phyloP scores from a whole-genome alignment of 116 monocot genomes.

The Cymodocea nodosa region DNA sequence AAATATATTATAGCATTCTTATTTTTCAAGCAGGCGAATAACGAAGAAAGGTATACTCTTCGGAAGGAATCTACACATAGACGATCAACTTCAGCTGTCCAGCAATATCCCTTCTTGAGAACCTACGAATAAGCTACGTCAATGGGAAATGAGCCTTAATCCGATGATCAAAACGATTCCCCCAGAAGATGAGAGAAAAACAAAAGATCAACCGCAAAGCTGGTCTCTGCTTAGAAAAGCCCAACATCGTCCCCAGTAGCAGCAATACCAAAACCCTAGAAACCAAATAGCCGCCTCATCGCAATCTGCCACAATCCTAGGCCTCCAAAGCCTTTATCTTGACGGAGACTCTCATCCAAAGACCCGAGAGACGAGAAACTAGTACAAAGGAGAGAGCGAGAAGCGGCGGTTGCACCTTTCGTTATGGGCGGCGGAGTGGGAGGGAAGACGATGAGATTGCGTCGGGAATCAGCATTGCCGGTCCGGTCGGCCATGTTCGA shows the following conservation, averaged over 20 bases:
- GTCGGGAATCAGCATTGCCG: slow-evolving; percentile 1
- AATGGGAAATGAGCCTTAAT: no score
- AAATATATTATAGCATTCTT: no score
- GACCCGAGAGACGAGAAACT: not conserved
- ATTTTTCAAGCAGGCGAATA: no score
- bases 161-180: not conserved
- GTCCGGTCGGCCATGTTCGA: slow-evolving; percentile 1
- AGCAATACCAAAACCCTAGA: not conserved
- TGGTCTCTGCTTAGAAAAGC: not conserved
- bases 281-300: not conserved
- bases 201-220: not conserved
- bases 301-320: not conserved
- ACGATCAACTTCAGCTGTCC: no score
- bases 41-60: no score
- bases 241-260: not conserved
- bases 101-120: not conserved
- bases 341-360: not conserved
- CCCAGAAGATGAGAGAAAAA: not conserved
- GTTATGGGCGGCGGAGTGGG: not conserved
- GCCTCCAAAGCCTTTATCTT: not conserved
- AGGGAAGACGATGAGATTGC: not conserved
- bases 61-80: no score
- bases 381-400: not conserved
- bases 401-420: slow-evolving; percentile 3
- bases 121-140: not conserved